Evolutionary conservation across 257 asterid genomes (phyloP), one percentile per base, ranked within the genome.

Genomic region (Dorcoceras hygrometricum): DNA sequence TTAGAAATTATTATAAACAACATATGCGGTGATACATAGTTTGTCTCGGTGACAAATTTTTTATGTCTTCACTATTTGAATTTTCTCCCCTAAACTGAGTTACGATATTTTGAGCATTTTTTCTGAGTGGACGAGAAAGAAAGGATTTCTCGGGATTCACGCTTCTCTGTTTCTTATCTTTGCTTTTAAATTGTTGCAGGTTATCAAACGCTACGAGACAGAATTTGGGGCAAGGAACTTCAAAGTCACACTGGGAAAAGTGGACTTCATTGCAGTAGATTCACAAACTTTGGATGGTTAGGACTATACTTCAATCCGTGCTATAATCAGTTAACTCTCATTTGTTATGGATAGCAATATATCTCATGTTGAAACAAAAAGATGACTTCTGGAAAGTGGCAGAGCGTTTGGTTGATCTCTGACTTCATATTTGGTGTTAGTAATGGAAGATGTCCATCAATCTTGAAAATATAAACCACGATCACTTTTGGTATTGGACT

Each of bases 211-310:
- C 59, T 79, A 88, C 60, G 96, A 94, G 77, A 70, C 72, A 63
- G 90, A 72, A 76, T 94, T 94, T 70, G 97, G 99, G 63, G 78
- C 71, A 11, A 82, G 97, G 70, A 88, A 94, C 88, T 87, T 79
- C 65, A 84, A 71, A 61, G 79, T 90, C 68, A 80, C 80, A 10
- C 67, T 89, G 50, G 99, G 99, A 76, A 80, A 80, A 46, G 89
- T 86, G 73, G 91, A 90, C 66, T 88, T 94, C 83, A 70, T 94
- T 68, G 89, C 83, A 36, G 59, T 90, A 29, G 99, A 94, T 57
- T 85, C 99, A 4, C 97, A 90, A 75, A 80, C 97, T 48, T 69
- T 90, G 78, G 99, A 94, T 73, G 99, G 99, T 94, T 86, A 79
- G 50, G n/a, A 11, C n/a, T 39, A 11, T 39, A 39, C n/a, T 39